phyloP scores from a whole-genome alignment of 345 rosid genomes.

The Aquilaria sinensis region DNA sequence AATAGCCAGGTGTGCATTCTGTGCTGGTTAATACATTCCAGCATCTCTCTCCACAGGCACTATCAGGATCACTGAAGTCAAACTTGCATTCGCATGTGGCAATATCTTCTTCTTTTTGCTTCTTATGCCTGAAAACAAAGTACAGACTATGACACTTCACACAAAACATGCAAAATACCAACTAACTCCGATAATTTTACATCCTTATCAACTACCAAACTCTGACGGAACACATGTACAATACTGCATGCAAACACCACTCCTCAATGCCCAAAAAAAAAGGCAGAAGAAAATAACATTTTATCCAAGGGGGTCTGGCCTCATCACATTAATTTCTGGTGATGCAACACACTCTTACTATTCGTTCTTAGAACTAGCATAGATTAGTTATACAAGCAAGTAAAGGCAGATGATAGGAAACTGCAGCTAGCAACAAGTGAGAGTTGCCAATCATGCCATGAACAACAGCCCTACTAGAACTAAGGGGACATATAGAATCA shows the following conservation, averaged over 20 bases:
- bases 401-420: too few relatives aligned
- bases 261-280: not conserved
- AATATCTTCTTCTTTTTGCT: slow-evolving; percentile 92
- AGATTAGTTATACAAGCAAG: too few relatives aligned
- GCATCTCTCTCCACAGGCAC: slow-evolving; percentile 88
- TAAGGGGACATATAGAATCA: too few relatives aligned
- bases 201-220: not conserved
- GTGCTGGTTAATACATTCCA: slow-evolving; percentile 82
- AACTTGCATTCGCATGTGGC: slow-evolving; percentile 78
- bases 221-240: not conserved
- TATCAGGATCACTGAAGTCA: slow-evolving; percentile 59
- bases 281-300: not conserved
- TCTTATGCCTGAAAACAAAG: slow-evolving; percentile 56
- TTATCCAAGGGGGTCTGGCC: not conserved
- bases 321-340: too few relatives aligned
- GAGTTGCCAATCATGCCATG: too few relatives aligned
- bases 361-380: too few relatives aligned
- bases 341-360: too few relatives aligned
- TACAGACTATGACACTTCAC: too few relatives aligned
- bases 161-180: too few relatives aligned
- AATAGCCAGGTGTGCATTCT: slow-evolving; percentile 81
- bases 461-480: too few relatives aligned
- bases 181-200: not conserved
- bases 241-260: not conserved
- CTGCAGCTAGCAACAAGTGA: too few relatives aligned